Conservation (phyloP, 106 monocot species). For the Dendrobium huoshanense region DNA sequence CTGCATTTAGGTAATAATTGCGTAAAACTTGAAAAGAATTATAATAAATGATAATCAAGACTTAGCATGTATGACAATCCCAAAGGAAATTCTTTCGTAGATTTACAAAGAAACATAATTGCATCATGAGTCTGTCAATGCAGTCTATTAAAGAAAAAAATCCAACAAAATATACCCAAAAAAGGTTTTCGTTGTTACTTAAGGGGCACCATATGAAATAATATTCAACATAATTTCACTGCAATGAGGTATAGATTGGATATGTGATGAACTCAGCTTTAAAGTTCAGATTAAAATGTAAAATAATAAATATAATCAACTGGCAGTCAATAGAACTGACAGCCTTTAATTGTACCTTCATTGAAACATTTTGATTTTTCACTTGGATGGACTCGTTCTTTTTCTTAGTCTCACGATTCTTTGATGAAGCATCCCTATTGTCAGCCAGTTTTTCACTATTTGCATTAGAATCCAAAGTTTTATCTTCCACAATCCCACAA, state of each 20-base stretch:
- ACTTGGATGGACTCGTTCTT: conserved; percentile 18
- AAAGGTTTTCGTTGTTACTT: not conserved
- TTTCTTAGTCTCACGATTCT: conserved; percentile 15
- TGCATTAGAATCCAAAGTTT: conserved; percentile 5
- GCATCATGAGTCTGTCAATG: not conserved
- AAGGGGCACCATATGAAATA: not conserved
- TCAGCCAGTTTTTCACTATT: conserved; percentile 1
- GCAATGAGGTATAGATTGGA: not conserved
- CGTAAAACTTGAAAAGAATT: not conserved
- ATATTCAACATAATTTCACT: not conserved
- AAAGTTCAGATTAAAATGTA: not conserved
- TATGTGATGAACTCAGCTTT: not conserved
- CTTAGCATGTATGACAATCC: not conserved
- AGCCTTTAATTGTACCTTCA: conserved; percentile 24
- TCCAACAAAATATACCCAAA: not conserved
- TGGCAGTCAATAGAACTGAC: not conserved
- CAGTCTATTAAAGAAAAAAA: not conserved
- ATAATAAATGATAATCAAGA: not conserved
- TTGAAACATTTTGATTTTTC: conserved; percentile 24
- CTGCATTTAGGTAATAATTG: not conserved
- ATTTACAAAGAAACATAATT: not conserved
- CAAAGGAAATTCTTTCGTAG: not conserved
- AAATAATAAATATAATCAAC: not conserved
- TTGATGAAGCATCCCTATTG: conserved; percentile 13
- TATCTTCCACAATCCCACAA: conserved; percentile 13